Evolutionary conservation across 2,329 filamentous ascomycete genomes (phyloP).

Genomic region (Torrubiella hemipterigena): DNA sequence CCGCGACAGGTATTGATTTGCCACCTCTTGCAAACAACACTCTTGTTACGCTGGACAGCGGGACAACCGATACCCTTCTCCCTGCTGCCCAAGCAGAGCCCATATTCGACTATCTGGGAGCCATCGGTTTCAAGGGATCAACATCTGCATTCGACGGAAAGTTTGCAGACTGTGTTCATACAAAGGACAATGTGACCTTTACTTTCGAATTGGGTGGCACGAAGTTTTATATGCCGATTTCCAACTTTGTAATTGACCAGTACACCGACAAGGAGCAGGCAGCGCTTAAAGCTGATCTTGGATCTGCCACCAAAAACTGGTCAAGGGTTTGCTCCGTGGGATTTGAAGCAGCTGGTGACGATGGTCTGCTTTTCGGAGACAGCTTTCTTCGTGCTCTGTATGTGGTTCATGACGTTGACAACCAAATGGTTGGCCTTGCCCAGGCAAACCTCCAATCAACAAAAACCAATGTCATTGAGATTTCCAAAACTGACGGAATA

Average conservation of each 20-base stretch:
- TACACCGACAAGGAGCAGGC: background rate
- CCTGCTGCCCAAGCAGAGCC: background rate
- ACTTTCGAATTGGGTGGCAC: conserved; percentile 1
- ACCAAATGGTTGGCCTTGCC: conserved; percentile 2
- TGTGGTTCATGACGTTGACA: conserved; percentile 5
- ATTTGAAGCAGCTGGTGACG: background rate
- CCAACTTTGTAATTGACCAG: background rate
- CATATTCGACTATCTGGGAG: background rate
- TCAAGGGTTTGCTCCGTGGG: conserved; percentile 1
- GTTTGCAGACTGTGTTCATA: background rate
- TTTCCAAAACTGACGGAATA: conserved; percentile 1
- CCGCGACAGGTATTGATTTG: background rate
- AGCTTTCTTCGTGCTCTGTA: conserved; percentile 4
- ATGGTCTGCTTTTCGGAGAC: background rate
- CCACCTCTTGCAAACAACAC: background rate
- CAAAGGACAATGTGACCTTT: background rate
- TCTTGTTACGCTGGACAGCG: background rate
- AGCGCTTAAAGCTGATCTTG: background rate
- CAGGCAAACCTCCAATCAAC: conserved; percentile 5
- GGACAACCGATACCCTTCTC: background rate
- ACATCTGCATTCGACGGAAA: background rate
- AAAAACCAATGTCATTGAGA: conserved; percentile 1
- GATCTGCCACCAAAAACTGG: conserved; percentile 4
- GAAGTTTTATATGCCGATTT: background rate
- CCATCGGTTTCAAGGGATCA: background rate